Percentiles rank a stretch among this genome's conserved stretches.
Evolutionary conservation across 2,329 filamentous ascomycete genomes (phyloP).

Genomic region (Neophaeococcomyces mojaviensis): DNA sequence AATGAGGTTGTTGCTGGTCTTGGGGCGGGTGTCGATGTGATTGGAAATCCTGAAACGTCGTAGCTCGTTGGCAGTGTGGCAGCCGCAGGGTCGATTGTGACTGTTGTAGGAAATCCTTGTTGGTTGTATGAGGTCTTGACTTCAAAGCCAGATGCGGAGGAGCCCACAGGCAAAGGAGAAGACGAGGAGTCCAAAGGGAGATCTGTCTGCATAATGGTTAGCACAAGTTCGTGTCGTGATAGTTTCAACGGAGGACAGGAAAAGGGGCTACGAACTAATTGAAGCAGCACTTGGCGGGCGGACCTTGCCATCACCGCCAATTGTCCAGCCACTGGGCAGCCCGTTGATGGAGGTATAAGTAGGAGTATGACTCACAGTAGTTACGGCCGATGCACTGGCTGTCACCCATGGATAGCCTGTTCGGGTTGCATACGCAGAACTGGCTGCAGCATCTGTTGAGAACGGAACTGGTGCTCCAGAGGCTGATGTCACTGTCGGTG

Average conservation of each 20-base stretch:
- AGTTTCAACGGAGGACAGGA: not conserved
- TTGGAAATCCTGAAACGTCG: constrained; percentile 40
- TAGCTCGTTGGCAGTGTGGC: constrained; percentile 34
- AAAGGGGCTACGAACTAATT: constrained; percentile 27
- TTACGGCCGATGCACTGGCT: constrained; percentile 39
- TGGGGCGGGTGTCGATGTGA: constrained; percentile 24
- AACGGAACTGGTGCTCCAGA: constrained; percentile 38
- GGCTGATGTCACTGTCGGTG: constrained; percentile 57
- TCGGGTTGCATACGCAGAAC: constrained; percentile 47
- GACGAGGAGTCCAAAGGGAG: constrained; percentile 48
- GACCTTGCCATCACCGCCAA: constrained; percentile 69
- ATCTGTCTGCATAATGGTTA: constrained; percentile 36
- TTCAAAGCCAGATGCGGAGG: constrained; percentile 42
- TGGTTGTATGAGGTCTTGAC: constrained; percentile 35
- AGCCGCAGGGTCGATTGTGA: constrained; percentile 32
- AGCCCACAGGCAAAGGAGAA: constrained; percentile 37
- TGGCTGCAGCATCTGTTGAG: constrained; percentile 24
- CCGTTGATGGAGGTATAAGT: constrained; percentile 38
- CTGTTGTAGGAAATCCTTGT: constrained; percentile 43
- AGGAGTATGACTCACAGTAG: constrained; percentile 32
- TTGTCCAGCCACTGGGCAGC: constrained; percentile 73
- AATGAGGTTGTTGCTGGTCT: not conserved
- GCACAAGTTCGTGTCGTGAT: constrained; percentile 9
- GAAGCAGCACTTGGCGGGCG: constrained; percentile 57
- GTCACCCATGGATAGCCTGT: constrained; percentile 63